Percentiles rank a stretch among this genome's conserved stretches.
Evolutionary conservation across 1,284 basidiomycete species (phyloP).

Genomic region (Sanghuangporus weigelae): DNA sequence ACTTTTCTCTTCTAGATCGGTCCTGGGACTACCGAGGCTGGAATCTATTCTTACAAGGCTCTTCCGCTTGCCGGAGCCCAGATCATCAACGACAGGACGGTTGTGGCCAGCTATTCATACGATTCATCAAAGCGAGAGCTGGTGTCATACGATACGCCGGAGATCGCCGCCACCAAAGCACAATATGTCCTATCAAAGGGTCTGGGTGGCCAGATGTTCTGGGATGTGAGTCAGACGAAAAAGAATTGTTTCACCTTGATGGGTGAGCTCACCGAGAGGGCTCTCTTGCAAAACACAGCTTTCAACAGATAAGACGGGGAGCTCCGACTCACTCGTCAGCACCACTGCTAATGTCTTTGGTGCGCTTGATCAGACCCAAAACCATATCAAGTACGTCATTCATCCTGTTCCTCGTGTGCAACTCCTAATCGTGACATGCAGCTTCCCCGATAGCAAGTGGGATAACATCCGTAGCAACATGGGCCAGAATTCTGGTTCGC

Average conservation of each 20-base stretch:
- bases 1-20: constrained; percentile 46
- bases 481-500: constrained; percentile 29
- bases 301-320: constrained; percentile 56
- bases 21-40: constrained; percentile 64
- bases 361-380: constrained; percentile 55
- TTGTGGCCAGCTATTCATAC: constrained; percentile 79
- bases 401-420: background rate
- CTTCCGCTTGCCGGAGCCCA: constrained; percentile 64
- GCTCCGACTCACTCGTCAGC: constrained; percentile 47
- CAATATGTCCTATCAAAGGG: constrained; percentile 64
- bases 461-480: constrained; percentile 64
- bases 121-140: constrained; percentile 56
- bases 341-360: constrained; percentile 45
- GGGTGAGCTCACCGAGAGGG: background rate
- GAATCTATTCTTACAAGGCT: constrained; percentile 71
- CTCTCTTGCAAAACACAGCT: constrained; percentile 40
- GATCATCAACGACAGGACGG: constrained; percentile 66
- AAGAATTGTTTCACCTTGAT: background rate
- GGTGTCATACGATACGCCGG: constrained; percentile 80
- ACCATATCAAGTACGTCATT: constrained; percentile 55
- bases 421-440: constrained; percentile 21
- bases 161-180: constrained; percentile 69
- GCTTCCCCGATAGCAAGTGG: constrained; percentile 63
- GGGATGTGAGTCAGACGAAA: constrained; percentile 49
- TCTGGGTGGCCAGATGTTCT: constrained; percentile 77